Evolutionary conservation across 169 alveolate species (phyloP).

Genomic region (Cyclospora cayetanensis): DNA sequence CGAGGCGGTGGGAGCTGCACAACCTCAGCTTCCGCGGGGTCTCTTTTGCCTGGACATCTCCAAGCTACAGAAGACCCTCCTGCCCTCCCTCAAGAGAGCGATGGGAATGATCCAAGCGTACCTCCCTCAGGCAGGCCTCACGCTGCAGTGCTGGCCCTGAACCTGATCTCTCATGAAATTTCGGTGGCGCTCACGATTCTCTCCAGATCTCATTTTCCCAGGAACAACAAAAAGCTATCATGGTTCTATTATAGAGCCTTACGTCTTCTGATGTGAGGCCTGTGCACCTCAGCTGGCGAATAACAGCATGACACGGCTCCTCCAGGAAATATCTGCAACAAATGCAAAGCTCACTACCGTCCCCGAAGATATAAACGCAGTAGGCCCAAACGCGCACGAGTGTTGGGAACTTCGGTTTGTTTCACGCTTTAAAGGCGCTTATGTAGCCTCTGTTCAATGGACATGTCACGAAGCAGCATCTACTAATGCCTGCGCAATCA

Average conservation of each 20-base stretch:
- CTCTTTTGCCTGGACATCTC: slow-evolving; percentile 75
- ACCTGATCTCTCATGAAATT: not conserved
- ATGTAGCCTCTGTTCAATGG: no score
- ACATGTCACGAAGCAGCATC: no score
- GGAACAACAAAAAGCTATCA: not conserved
- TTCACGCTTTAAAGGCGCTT: no score
- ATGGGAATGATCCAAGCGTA: slow-evolving; percentile 29
- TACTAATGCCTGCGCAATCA: not conserved
- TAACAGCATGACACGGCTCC: slow-evolving; percentile 71
- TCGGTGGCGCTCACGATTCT: no score
- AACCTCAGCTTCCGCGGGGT: slow-evolving; percentile 62
- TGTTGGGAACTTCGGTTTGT: not conserved
- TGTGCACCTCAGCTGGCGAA: slow-evolving; percentile 45
- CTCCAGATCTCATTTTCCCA: not conserved
- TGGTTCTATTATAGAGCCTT: not conserved
- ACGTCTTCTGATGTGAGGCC: no score
- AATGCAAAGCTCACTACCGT: slow-evolving; percentile 76
- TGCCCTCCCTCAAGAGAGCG: slow-evolving; percentile 64
- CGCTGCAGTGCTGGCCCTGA: slow-evolving; percentile 34
- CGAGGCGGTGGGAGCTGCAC: not conserved
- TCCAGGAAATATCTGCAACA: slow-evolving; percentile 74
- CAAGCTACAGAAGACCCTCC: slow-evolving; percentile 68
- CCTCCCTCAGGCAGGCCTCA: slow-evolving; percentile 72
- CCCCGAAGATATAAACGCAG: slow-evolving; percentile 83
- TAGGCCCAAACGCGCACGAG: not conserved